Conservation (phyloP, 371 early-diverging fungal genomes). For the Circinella umbellata region DNA sequence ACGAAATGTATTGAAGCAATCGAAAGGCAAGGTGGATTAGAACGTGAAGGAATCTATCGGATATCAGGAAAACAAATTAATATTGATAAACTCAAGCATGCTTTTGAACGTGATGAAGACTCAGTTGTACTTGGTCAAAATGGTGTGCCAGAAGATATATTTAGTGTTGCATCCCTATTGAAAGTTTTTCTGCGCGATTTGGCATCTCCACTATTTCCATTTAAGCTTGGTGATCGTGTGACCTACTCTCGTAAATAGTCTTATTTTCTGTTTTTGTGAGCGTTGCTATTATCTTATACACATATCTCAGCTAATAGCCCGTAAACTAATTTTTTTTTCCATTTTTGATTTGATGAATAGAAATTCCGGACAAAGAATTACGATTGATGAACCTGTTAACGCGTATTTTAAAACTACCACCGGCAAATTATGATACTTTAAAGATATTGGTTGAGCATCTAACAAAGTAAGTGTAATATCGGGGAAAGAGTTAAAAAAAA, state of each 20-base stretch:
- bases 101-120: conserved; percentile 63
- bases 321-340: not conserved
- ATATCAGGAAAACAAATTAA: conserved; percentile 68
- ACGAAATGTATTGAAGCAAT: conserved; percentile 64
- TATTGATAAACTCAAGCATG: conserved; percentile 58
- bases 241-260: conserved; percentile 55
- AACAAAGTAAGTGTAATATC: conserved; percentile 39
- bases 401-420: conserved; percentile 53
- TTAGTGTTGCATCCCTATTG: conserved; percentile 63
- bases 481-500: too few relatives aligned
- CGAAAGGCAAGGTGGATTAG: conserved; percentile 64
- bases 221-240: conserved; percentile 57
- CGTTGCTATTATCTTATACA: too few relatives aligned
- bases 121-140: conserved; percentile 56
- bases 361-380: conserved; percentile 51
- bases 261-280: not conserved
- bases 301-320: too few relatives aligned
- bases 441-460: conserved; percentile 59
- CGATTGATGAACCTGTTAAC: conserved; percentile 57
- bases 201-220: conserved; percentile 69
- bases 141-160: conserved; percentile 58
- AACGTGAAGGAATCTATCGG: conserved; percentile 73
- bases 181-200: conserved; percentile 71
- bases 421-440: conserved; percentile 63
- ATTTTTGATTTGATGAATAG: conserved; percentile 22